Percentiles rank a stretch among this genome's conserved stretches.
phyloP scores from a whole-genome alignment of 1,139 yeast species.

The Torulaspora pretoriensis region DNA sequence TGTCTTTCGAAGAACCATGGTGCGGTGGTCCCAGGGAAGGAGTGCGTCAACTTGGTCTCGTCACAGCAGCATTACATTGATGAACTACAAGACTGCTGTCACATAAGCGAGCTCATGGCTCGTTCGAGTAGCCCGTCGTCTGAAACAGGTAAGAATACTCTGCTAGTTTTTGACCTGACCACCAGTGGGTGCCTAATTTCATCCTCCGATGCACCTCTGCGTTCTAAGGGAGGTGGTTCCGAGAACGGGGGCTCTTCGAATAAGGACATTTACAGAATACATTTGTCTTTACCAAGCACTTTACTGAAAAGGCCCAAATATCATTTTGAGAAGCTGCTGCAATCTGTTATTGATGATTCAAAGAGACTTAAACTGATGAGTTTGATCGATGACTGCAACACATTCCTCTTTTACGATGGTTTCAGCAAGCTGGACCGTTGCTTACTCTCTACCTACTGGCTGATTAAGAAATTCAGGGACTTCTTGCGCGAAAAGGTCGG shows the following conservation, averaged over 20 bases:
- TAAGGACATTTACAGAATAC: conserved; percentile 36
- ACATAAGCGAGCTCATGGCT: conserved; percentile 8
- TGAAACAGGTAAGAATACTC: conserved; percentile 7
- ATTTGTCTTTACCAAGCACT: conserved; percentile 69
- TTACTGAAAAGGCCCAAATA: conserved; percentile 60
- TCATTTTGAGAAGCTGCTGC: conserved; percentile 43
- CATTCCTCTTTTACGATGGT: conserved; percentile 32
- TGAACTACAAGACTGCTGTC: conserved; percentile 13
- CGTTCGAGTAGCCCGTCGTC: background rate
- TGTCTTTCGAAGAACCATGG: background rate
- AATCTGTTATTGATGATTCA: conserved; percentile 28
- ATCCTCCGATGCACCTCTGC: conserved; percentile 4
- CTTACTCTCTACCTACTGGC: conserved; percentile 21
- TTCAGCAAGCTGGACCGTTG: conserved; percentile 30
- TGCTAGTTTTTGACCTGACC: conserved; percentile 22
- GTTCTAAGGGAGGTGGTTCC: conserved; percentile 1
- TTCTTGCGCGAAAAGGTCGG: conserved; percentile 12
- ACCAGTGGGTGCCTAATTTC: conserved; percentile 16
- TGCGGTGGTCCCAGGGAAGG: conserved; percentile 1
- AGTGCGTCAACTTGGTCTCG: conserved; percentile 1
- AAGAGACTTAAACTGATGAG: conserved; percentile 36
- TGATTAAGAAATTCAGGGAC: conserved; percentile 23
- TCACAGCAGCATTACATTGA: conserved; percentile 16
- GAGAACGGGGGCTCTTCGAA: conserved; percentile 5
- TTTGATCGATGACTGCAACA: conserved; percentile 19